phyloP scores from a whole-genome alignment of 768 basidiomycete species.

The Leccinum rimulosum region DNA sequence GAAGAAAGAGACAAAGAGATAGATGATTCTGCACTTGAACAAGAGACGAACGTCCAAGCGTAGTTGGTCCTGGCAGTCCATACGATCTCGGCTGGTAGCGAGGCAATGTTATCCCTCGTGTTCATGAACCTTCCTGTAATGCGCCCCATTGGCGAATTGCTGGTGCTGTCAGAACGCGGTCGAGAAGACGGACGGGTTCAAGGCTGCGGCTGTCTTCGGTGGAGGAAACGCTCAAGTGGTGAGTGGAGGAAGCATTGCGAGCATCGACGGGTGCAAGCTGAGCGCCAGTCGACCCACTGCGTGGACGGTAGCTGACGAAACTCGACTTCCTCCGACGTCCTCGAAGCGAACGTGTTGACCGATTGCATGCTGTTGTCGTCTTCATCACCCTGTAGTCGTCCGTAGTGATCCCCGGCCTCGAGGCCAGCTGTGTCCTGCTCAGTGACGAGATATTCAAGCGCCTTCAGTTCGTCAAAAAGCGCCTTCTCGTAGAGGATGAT shows the following conservation, averaged over 20 bases:
- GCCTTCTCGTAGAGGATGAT: background rate
- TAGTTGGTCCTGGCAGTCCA: background rate
- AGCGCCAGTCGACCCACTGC: slow-evolving; percentile 20
- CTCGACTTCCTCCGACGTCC: slow-evolving; percentile 38
- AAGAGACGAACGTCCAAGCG: slow-evolving; percentile 47
- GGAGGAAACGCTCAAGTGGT: slow-evolving; percentile 15
- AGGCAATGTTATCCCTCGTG: background rate
- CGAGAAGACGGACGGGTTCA: slow-evolving; percentile 25
- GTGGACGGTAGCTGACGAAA: slow-evolving; percentile 23
- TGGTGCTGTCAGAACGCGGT: background rate
- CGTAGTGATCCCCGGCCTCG: too few species aligned
- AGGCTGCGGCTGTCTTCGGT: slow-evolving; percentile 25
- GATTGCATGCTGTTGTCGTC: slow-evolving; percentile 44
- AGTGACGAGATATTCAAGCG: too few species aligned
- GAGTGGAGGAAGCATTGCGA: slow-evolving; percentile 6
- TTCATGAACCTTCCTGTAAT: background rate
- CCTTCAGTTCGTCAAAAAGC: background rate
- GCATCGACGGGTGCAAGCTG: background rate
- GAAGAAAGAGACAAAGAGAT: slow-evolving; percentile 69
- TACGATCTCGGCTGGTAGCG: background rate
- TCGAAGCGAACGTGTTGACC: slow-evolving; percentile 29
- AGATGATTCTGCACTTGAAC: slow-evolving; percentile 88
- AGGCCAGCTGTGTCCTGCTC: too few species aligned
- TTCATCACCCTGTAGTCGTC: slow-evolving; percentile 48
- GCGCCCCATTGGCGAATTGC: background rate